Evolutionary conservation across 106 monocot species (phyloP), one percentile per base, ranked within the genome.

Genomic region (Acorus gramineus): DNA sequence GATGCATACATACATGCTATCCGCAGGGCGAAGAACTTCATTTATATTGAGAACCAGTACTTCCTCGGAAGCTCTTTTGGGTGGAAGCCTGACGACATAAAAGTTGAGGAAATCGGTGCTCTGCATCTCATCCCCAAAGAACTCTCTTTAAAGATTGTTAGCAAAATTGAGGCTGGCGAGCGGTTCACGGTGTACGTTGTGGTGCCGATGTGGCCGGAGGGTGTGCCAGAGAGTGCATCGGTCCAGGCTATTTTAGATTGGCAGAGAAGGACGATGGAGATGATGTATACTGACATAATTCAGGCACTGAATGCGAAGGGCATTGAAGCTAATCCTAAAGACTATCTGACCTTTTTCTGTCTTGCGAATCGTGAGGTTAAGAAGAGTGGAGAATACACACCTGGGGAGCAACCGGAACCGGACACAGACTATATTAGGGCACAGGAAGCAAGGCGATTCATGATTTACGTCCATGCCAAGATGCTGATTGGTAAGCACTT

Each of bases 381-480:
- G 69, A 70, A 65, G 66, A 58, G 66, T 46, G 88, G 78, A 45
- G 88, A 88, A 47, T 84, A 88, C 13, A 53, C 10, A 45, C 81
- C 88, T 8, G 62, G 56, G 62, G 75, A 84, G 71, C 52, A 73
- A 9, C 84, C 88, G 8, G 76, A 78, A 52, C 68, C 75, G 52
- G 70, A 81, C 73, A 74, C 84, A 3, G 81, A 84, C 56, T 84
- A 88, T 42, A 73, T 44, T 54, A 78, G 68, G 45, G 84, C 88
- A 10, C 88, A 88, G 57, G 53, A 79, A 51, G 69, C 71, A 14
- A 81, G 88, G 62, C 72, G 88, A 49, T 88, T 88, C 71, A 88
- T 88, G 88, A 88, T 88, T 65, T 88, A 88, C 57, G 88, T 88
- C 7, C 88, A 88, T 70, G 59, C 81, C 53, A 88, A 88, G 78